phyloP scores from a whole-genome alignment of 495 filamentous ascomycete species.

The Xylaria grammica region DNA sequence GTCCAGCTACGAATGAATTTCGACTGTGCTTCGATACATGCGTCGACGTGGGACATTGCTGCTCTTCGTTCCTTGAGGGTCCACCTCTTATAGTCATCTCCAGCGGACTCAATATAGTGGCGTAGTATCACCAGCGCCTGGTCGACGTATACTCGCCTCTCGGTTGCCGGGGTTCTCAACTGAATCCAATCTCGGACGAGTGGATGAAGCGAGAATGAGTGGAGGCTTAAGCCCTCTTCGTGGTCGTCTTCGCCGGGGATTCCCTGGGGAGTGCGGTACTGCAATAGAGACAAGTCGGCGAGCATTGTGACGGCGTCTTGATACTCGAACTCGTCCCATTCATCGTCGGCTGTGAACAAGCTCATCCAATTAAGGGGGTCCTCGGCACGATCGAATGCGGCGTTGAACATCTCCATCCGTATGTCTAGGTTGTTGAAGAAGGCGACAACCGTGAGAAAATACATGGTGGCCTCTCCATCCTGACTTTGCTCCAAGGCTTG shows the following conservation, averaged over 20 bases:
- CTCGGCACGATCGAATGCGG: background rate
- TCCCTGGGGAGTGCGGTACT: conserved; percentile 1
- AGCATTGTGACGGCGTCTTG: conserved; percentile 4
- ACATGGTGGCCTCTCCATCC: background rate
- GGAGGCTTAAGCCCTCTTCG: conserved; percentile 2
- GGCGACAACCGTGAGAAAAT: background rate
- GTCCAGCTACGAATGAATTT: conserved; percentile 8
- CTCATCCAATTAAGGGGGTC: conserved; percentile 1
- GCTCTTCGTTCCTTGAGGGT: conserved; percentile 14
- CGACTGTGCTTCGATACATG: conserved; percentile 8
- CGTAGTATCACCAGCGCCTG: conserved; percentile 1
- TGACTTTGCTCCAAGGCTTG: conserved; percentile 9
- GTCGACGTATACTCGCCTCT: conserved; percentile 5
- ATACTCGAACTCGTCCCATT: conserved; percentile 15
- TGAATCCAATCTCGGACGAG: conserved; percentile 15
- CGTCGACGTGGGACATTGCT: conserved; percentile 7
- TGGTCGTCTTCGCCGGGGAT: background rate
- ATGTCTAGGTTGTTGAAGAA: conserved; percentile 15
- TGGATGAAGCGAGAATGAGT: conserved; percentile 11
- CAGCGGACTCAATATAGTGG: conserved; percentile 3
- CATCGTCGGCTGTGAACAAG: conserved; percentile 1
- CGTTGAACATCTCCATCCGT: conserved; percentile 11
- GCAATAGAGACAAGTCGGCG: conserved; percentile 4
- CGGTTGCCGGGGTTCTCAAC: conserved; percentile 4
- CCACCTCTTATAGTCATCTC: conserved; percentile 8